phyloP scores from a whole-genome alignment of 202 grass and related monocot genomes.

The Zizania palustris region DNA sequence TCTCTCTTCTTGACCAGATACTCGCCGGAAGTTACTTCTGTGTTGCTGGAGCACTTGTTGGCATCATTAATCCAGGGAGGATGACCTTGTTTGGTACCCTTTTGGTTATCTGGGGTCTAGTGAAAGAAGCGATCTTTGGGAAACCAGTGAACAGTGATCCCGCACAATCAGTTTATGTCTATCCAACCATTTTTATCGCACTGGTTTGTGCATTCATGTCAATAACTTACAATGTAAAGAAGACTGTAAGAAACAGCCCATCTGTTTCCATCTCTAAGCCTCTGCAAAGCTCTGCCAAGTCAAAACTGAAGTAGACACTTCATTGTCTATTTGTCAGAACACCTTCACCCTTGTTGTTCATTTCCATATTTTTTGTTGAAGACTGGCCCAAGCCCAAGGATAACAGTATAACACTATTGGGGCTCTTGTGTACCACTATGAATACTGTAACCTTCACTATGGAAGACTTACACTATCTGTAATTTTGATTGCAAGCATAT shows the following conservation, averaged over 20 bases:
- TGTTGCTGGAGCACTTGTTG: constrained; percentile 73
- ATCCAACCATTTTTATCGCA: constrained; percentile 78
- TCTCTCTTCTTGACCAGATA: constrained; percentile 55
- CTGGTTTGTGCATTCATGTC: constrained; percentile 77
- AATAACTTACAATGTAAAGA: constrained; percentile 78
- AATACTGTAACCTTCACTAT: constrained; percentile 42
- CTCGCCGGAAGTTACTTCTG: constrained; percentile 97
- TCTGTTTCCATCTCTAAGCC: constrained; percentile 74
- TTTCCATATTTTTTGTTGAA: constrained; percentile 43
- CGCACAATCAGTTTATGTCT: constrained; percentile 71
- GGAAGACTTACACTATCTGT: background rate
- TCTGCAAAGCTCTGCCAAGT: constrained; percentile 90
- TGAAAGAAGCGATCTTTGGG: constrained; percentile 80
- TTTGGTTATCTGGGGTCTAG: constrained; percentile 88
- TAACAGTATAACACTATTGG: constrained; percentile 12
- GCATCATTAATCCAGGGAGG: constrained; percentile 89
- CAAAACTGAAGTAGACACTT: constrained; percentile 89
- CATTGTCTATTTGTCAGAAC: constrained; percentile 19
- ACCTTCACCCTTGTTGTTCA: constrained; percentile 27
- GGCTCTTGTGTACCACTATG: constrained; percentile 44
- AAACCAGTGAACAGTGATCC: constrained; percentile 64
- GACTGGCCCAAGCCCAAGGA: constrained; percentile 15
- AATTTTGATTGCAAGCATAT: constrained; percentile 34
- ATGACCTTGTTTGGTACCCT: constrained; percentile 96
- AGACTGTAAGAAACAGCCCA: constrained; percentile 56